Conservation (phyloP, 176 grass and related monocot genomes). For the Rhynchospora pubera region DNA sequence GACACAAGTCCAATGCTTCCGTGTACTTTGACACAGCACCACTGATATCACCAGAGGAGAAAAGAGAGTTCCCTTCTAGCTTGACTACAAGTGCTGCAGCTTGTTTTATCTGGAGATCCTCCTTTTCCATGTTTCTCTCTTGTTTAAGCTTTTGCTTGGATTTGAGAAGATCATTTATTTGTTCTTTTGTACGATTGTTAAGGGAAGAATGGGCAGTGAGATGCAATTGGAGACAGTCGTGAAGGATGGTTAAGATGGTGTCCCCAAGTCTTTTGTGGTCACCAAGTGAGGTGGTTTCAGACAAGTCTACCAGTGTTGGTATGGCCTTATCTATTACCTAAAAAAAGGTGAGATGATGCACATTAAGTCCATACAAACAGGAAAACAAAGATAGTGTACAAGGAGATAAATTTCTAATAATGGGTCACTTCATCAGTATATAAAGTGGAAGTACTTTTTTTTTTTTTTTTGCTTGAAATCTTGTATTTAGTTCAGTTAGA, state of each 20-base stretch:
- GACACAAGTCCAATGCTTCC: constrained; percentile 74
- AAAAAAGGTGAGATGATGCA: not conserved
- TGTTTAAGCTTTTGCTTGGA: constrained; percentile 72
- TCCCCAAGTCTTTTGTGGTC: constrained; percentile 76
- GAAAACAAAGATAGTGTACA: not conserved
- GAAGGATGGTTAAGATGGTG: constrained; percentile 53
- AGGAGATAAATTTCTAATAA: not conserved
- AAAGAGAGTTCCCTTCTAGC: constrained; percentile 89
- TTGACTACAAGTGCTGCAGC: constrained; percentile 90
- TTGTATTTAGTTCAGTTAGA: not conserved
- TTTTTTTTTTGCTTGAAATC: not conserved
- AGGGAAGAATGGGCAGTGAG: constrained; percentile 40
- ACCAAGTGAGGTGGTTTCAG: constrained; percentile 51
- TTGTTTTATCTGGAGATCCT: constrained; percentile 94
- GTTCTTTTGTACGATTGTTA: constrained; percentile 49
- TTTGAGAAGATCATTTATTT: constrained; percentile 63
- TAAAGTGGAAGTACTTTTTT: not conserved
- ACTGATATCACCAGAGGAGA: constrained; percentile 71
- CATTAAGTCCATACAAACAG: not conserved
- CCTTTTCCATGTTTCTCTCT: constrained; percentile 87
- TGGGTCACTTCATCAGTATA: not conserved
- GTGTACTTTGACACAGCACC: constrained; percentile 84
- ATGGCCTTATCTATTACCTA: constrained; percentile 78
- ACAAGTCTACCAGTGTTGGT: constrained; percentile 60
- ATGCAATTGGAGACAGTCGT: constrained; percentile 55